Base-by-base conservation (phyloP, 2,329 filamentous ascomycete genomes). In the Passalora sequoiae region DNA sequence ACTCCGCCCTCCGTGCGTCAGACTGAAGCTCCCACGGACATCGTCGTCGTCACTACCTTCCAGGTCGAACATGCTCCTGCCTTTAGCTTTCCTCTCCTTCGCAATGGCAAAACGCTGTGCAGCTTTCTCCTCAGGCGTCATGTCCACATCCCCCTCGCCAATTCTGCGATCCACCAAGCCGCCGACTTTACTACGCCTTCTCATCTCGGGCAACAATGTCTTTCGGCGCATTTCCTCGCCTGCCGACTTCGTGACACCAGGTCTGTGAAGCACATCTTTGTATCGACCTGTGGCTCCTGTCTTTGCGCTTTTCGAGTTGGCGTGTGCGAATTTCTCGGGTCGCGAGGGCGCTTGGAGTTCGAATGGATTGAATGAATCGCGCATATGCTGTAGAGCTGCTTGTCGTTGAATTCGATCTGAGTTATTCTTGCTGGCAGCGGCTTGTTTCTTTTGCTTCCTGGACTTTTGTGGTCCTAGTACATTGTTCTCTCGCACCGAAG, bases 361-460 rank as follows among this genome's bases (percentile, higher is more conserved):
- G 67, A 98, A 98, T 0, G 92, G 92, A 65, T 98, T 98, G 77
- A 97, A 97, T 56, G 89, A 84, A 60, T 97, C 89, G 61, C 92
- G 84, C 63, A 98, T 96, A 44, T 79, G 80, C 57, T 86, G 81
- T 50, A 98, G 75, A 12, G 89, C 86, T 43, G 81, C 83, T 60
- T 84, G 79, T 61, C 84, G 80, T 63, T 88, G 80, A 19, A 87
- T 76, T 47, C 86, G 82, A 66, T 88, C 86, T 59, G 50, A 77
- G 79, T 50, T 75, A 76, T 44, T 78, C 80, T 80, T 80, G 65
- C 30, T 46, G 44, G 37, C 41, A 40, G 44, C 47, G 28, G 53
- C 48, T 19, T 51, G 46, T 61, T 84, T 81, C 65, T 86, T 89
- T 65, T 94, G 86, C 69, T 96, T 97, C 62, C 97, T 97, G 6